Evolutionary conservation across 1,284 basidiomycete species (phyloP).

Genomic region (Anthracocystis walkeri): DNA sequence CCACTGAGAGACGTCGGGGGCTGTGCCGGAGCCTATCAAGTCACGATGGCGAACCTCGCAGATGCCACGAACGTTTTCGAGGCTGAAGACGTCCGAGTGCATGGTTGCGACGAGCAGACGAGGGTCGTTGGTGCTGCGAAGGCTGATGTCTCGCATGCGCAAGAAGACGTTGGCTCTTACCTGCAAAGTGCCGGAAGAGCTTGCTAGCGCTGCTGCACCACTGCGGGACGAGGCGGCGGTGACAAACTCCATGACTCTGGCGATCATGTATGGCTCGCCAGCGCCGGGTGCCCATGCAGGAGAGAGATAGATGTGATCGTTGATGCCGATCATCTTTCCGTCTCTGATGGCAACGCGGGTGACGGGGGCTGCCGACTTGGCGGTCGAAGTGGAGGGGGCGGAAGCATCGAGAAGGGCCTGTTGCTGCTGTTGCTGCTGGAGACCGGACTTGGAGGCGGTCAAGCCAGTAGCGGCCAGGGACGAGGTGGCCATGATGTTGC

Average conservation of each 20-base stretch:
- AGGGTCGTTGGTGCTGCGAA: slow-evolving; percentile 84
- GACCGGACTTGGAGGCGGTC: slow-evolving; percentile 43
- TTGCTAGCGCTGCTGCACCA: slow-evolving; percentile 76
- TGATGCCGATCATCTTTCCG: slow-evolving; percentile 61
- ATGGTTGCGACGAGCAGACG: slow-evolving; percentile 91
- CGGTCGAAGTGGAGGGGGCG: slow-evolving; percentile 28
- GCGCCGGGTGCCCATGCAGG: slow-evolving; percentile 89
- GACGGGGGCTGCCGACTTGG: slow-evolving; percentile 48
- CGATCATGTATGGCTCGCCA: slow-evolving; percentile 87
- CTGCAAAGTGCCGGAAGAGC: slow-evolving; percentile 65
- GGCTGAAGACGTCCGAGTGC: slow-evolving; percentile 92
- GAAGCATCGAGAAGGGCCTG: slow-evolving; percentile 46
- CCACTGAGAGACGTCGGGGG: slow-evolving; percentile 87
- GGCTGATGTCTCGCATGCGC: slow-evolving; percentile 87
- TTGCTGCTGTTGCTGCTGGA: slow-evolving; percentile 50
- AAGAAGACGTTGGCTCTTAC: slow-evolving; percentile 93
- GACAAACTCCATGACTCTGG: slow-evolving; percentile 94
- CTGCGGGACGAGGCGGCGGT: slow-evolving; percentile 79
- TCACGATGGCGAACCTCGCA: slow-evolving; percentile 94
- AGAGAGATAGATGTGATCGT: slow-evolving; percentile 93
- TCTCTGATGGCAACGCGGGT: slow-evolving; percentile 56
- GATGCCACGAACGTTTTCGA: slow-evolving; percentile 87
- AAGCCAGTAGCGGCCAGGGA: slow-evolving; percentile 47
- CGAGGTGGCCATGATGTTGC: slow-evolving; percentile 37
- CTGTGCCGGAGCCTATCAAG: slow-evolving; percentile 76